Percentiles rank a stretch among this genome's conserved stretches.
These are phyloP conservation scores for Biscogniauxia mediterranea DNA, from an alignment of 2,329 filamentous ascomycete species.

Conservation along the genomic window DNA sequence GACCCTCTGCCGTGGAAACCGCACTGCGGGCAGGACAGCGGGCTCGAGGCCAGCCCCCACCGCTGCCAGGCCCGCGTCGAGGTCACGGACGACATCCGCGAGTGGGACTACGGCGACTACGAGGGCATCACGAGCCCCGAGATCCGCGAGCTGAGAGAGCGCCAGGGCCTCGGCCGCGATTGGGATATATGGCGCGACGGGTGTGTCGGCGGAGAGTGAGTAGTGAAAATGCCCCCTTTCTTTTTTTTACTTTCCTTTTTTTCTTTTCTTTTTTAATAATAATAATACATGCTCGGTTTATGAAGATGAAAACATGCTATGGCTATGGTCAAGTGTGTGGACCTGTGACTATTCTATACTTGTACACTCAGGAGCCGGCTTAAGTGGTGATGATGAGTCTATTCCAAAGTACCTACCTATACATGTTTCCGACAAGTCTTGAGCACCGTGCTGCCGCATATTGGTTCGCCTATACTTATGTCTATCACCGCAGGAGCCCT, in stretches of 20 bases:
- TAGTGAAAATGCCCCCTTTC: conserved; percentile 19
- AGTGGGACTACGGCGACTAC: conserved; percentile 88
- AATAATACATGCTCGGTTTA: no score
- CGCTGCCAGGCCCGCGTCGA: conserved; percentile 61
- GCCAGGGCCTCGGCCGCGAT: conserved; percentile 53
- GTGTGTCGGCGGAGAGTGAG: conserved; percentile 79
- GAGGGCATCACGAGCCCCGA: conserved; percentile 74
- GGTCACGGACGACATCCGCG: conserved; percentile 69
- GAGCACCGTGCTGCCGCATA: not conserved
- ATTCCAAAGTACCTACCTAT: no score
- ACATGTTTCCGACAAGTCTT: not conserved
- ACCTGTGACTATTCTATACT: no score
- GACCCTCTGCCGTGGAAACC: conserved; percentile 69
- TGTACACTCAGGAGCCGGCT: no score
- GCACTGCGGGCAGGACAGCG: conserved; percentile 35
- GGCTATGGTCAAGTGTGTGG: no score
- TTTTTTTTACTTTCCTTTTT: not conserved
- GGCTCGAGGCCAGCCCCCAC: conserved; percentile 33
- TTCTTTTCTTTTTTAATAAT: not conserved
- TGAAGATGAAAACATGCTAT: no score
- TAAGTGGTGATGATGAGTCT: no score
- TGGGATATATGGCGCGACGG: conserved; percentile 94
- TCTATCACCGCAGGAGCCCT: conserved; percentile 53
- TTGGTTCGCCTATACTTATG: not conserved
- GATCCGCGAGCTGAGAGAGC: conserved; percentile 58